Base-by-base conservation (phyloP, 768 basidiomycete species). In the Paxillus ammoniavirescens region DNA sequence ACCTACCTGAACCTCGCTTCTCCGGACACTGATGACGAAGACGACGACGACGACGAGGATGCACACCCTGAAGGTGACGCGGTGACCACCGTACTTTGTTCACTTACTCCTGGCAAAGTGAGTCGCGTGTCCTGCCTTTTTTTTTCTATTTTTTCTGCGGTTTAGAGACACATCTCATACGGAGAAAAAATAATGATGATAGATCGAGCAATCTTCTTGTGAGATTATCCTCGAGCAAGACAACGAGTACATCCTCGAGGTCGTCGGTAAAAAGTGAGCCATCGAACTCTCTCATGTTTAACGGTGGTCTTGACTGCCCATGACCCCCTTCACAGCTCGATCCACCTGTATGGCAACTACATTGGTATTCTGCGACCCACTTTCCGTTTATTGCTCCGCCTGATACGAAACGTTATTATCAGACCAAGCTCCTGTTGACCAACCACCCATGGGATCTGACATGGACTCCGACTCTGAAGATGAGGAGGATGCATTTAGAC, bases 271-370 rank as follows among this genome's bases (percentile, higher is more conserved):
- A 74, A 97, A 97, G 90, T 92, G 59, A 58, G 77, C 59, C 12
- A 48, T 23, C 18, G 35, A 41, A 33, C 36, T 47, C 10, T 28
- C 36, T 43, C 33, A 13, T 23, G 26, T 42, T 12, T 9, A 8
- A 30, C 37, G 18, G 13, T 0, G 43, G 35, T 12, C 1, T 35
- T 35, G 53, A 65, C 52, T 17, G 55, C 55, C 28, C 54, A 35
- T 44, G 18, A 15, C 23, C 17, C 30, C 13, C 26, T 50, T 49
- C 7, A 3, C 51, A 91, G 87, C 68, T 73, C 86, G 46, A 77
- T 93, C 46, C 83, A 91, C 72, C 72, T 94, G 56, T 84, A 86
- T 57, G 92, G 93, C 50, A 92, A 93, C 72, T 93, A 92, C 70
- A 82, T 94, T 66, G 82, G 89, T 88, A 70, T 42, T 54, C 43